phyloP scores from a whole-genome alignment of 2,329 filamentous ascomycete species.

The Diaporthe caulivora region DNA sequence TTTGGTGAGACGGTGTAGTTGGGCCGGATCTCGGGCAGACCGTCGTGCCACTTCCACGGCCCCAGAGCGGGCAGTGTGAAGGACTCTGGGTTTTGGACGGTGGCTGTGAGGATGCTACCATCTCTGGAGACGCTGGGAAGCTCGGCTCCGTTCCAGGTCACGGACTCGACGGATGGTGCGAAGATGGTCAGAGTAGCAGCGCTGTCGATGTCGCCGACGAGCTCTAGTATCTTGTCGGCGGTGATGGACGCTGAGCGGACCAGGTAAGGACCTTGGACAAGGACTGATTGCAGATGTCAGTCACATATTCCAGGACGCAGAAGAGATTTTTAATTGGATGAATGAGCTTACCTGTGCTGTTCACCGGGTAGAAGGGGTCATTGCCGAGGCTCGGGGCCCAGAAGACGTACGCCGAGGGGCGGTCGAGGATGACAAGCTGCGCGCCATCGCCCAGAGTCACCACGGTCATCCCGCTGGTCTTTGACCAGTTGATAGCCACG shows the following conservation, averaged over 20 bases:
- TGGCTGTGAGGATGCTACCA: slow-evolving; percentile 47
- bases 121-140: slow-evolving; percentile 44
- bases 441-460: slow-evolving; percentile 61
- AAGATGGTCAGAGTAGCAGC: slow-evolving; percentile 56
- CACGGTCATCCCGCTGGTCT: slow-evolving; percentile 60
- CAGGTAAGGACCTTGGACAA: slow-evolving; percentile 65
- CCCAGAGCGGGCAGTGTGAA: slow-evolving; percentile 55
- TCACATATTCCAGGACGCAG: too few relatives aligned
- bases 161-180: slow-evolving; percentile 57
- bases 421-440: slow-evolving; percentile 65
- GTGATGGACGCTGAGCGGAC: slow-evolving; percentile 58
- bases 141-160: slow-evolving; percentile 66
- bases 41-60: slow-evolving; percentile 61
- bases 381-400: slow-evolving; percentile 65
- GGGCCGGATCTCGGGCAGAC: slow-evolving; percentile 59
- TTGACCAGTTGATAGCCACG: slow-evolving; percentile 61
- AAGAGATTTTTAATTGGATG: background rate
- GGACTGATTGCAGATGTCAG: slow-evolving; percentile 49
- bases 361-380: slow-evolving; percentile 58
- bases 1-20: slow-evolving; percentile 57
- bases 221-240: slow-evolving; percentile 49
- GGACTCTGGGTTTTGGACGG: slow-evolving; percentile 45
- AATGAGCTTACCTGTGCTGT: slow-evolving; percentile 56
- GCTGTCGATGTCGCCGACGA: slow-evolving; percentile 60
- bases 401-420: slow-evolving; percentile 66